phyloP scores from a whole-genome alignment of 805 yeast species.

The Hanseniaspora clermontiae region DNA sequence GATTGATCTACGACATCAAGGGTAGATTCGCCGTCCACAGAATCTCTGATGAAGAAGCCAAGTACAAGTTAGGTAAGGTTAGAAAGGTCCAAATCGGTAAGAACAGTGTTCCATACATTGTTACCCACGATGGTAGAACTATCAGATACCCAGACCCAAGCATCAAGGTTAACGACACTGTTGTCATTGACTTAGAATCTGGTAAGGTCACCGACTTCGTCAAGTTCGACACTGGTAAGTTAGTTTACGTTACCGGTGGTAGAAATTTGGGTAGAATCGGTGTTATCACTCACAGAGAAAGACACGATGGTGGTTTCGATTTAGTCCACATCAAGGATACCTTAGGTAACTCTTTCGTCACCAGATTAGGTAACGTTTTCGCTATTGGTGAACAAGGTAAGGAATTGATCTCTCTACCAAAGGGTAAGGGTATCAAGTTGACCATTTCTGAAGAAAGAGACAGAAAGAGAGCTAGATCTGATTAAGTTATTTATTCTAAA shows the following conservation, averaged over 20 bases:
- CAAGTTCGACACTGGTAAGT: conserved; percentile 84
- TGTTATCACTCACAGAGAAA: conserved; percentile 89
- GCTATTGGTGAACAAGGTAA: conserved; percentile 91
- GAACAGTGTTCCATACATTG: conserved; percentile 96
- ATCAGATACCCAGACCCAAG: conserved; percentile 98
- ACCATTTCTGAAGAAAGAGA: conserved; percentile 95
- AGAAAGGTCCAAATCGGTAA: conserved; percentile 97
- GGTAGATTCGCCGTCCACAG: conserved; percentile 99
- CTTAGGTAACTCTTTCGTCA: conserved; percentile 87
- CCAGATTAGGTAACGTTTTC: conserved; percentile 87
- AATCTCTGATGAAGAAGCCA: conserved; percentile 96
- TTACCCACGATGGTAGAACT: conserved; percentile 99
- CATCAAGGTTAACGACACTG: conserved; percentile 94
- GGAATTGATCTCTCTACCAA: conserved; percentile 90
- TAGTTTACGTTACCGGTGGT: conserved; percentile 93
- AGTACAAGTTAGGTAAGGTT: conserved; percentile 96
- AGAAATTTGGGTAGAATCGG: conserved; percentile 98
- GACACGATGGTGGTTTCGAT: conserved; percentile 97
- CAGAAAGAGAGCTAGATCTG: conserved; percentile 80
- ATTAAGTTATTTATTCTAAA: conserved; percentile 25
- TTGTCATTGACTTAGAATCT: conserved; percentile 88
- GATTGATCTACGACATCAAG: conserved; percentile 95
- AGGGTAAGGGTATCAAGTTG: conserved; percentile 98
- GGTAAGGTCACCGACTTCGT: conserved; percentile 86
- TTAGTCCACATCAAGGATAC: conserved; percentile 93